Conservation (phyloP, 345 rosid genomes). For the Salix arbutifolia region DNA sequence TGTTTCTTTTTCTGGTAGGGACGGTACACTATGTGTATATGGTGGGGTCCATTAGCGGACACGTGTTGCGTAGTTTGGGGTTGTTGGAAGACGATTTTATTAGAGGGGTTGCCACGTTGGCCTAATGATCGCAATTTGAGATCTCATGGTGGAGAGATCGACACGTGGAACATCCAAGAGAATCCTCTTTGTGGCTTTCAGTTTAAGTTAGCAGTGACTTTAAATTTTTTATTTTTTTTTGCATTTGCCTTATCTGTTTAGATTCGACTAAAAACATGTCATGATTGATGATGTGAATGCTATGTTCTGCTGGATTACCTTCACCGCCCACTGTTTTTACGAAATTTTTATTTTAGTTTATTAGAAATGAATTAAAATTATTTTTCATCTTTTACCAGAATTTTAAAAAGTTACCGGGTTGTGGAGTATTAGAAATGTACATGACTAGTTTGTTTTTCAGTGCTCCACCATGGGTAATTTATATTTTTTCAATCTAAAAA, state of each 20-base stretch:
- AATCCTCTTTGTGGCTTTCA: not conserved
- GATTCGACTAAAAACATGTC: not conserved
- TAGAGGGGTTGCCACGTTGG: constrained; percentile 17
- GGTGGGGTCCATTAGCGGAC: constrained; percentile 1
- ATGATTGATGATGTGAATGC: no score
- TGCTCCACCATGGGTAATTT: no score
- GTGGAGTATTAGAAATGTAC: not conserved
- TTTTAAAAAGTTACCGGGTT: not conserved
- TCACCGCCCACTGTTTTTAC: not conserved
- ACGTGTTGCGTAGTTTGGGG: constrained; percentile 20
- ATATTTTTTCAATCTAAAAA: no score
- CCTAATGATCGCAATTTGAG: not conserved
- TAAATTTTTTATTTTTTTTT: no score
- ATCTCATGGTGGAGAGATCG: constrained; percentile 18
- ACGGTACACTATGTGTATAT: not conserved
- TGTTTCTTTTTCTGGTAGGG: constrained; percentile 21
- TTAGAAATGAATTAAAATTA: not conserved
- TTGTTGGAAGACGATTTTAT: constrained; percentile 24
- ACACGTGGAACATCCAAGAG: constrained; percentile 24
- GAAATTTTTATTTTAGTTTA: not conserved
- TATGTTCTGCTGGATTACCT: no score
- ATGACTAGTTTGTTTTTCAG: no score
- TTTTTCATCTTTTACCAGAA: not conserved
- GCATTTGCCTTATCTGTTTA: not conserved
- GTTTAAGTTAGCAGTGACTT: not conserved